Evolutionary conservation across 75 land plant species (phyloP).

Genomic region (Pinus tabuliformis): DNA sequence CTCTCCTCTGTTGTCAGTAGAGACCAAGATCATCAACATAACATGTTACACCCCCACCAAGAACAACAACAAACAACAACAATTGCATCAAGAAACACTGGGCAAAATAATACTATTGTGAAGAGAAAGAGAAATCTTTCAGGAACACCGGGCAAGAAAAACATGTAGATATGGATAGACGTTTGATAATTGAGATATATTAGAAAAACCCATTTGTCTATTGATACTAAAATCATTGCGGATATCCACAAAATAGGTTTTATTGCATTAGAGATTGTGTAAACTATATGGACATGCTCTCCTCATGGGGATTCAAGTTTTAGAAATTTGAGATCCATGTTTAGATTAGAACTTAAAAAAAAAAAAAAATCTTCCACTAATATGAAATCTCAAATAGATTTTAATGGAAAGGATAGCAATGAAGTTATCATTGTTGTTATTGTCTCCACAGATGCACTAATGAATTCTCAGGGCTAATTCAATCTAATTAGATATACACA

Average conservation of each 20-base stretch:
- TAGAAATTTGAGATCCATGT: no score
- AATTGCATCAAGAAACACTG: conserved; percentile 11
- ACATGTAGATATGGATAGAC: background rate
- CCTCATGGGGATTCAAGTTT: no score
- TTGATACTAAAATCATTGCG: background rate
- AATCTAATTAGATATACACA: background rate
- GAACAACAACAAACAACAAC: conserved; percentile 18
- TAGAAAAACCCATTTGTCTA: background rate
- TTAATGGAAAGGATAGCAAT: background rate
- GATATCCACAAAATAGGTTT: background rate
- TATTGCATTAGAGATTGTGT: background rate
- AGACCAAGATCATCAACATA: background rate
- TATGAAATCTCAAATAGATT: background rate
- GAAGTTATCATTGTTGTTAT: background rate
- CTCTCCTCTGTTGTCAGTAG: background rate
- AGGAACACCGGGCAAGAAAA: conserved; percentile 72
- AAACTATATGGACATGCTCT: no score
- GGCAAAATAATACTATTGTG: conserved; percentile 3
- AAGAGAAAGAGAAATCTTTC: conserved; percentile 75
- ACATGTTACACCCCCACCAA: conserved; percentile 6
- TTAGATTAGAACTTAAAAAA: no score
- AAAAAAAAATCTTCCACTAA: no score
- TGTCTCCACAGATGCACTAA: background rate
- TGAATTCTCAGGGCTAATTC: background rate
- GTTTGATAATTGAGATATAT: background rate